Evolutionary conservation across 1,284 basidiomycete species (phyloP), one percentile per base, ranked within the genome.

Genomic region (Fomitopsis schrenkii): DNA sequence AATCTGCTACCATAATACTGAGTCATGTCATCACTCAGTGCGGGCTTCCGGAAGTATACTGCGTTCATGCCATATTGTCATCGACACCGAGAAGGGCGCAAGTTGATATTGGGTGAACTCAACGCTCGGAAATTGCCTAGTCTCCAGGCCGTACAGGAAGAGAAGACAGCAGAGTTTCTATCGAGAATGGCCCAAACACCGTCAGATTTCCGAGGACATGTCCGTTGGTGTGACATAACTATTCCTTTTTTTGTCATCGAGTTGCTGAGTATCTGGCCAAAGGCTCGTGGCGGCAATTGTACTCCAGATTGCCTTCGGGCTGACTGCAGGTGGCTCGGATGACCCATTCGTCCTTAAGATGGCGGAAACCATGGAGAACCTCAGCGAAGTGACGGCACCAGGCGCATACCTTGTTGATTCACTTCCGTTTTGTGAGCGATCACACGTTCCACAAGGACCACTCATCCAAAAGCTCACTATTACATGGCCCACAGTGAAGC

Each of bases 331-430:
- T 15, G 58, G 54, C 46, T 26, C 8, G 14, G n/a, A 57, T 19
- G 62, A 63, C 38, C 55, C 58, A 3, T 8, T 60, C 2, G 55
- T 63, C 7, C 6, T 35, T 2, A 1, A 33, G 2, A 56, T 40
- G 10, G 55, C 57, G 8, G 10, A 36, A 28, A 30, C 26, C 7
- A 55, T 17, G 5, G 15, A 36, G 12, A 40, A 63, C 3, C 60
- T 63, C 42, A 30, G 35, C 2, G 17, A 15, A 6, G 41, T 38
- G 5, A 33, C 50, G 15, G 44, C 36, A 14, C 61, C 65, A n/a
- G 70, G 68, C 17, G 61, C 65, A 9, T 72, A 62, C 59, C 61
- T 71, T 2, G 70, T 70, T 7, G 70, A 72, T 45, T 62, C 19
- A 57, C 30, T 54, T 9, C 60, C 60, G 2, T 35, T 62, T 19